Evolutionary conservation across 129 eudicot genomes (phyloP), one percentile per base, ranked within the genome.

Genomic region (Centrapalus pauciflorus): DNA sequence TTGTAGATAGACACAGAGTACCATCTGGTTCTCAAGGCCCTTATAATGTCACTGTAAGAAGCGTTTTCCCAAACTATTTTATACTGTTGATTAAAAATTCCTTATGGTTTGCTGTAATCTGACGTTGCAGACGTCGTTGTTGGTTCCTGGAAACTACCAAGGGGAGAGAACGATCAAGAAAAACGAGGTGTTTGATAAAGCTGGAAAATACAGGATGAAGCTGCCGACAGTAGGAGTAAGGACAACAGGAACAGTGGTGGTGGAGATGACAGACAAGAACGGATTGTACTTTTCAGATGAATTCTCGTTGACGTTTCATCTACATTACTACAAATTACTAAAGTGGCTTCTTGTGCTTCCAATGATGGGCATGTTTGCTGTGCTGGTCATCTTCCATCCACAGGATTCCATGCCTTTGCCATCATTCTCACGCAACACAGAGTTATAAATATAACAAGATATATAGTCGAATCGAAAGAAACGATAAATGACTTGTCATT

Each of bases 311-410:
- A 86, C 99, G 25, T 94, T 94, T 76, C 99, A 94, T 76, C 76
- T 89, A 80, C 79, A 94, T 77, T 94, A 94, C 77, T 94, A 94
- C 79, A 94, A 84, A 61, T 76, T 94, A 60, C 74, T 94, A 67
- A 94, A 94, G 67, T 94, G 99, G 99, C 90, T 94, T 48, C 84
- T 94, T 7, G 93, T 94, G 54, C 97, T 94, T 57, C 99, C 99
- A 0, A 89, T 94, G 99, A 81, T 94, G 43, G 97, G 97, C 62
- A 94, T 89, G 99, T 94, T 94, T 81, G 95, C 87, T 24, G 72
- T 94, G 25, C 88, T 94, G 23, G 90, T 89, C 10, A 80, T 94
- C 71, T 78, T 94, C 27, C 93, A 84, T 4, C 99, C 99, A 9
- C 97, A 86, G 58, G 99, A 94, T 33, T 84, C 83, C 70, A 70